phyloP scores from a whole-genome alignment of 148 eudicot species.

The Silene conica region DNA sequence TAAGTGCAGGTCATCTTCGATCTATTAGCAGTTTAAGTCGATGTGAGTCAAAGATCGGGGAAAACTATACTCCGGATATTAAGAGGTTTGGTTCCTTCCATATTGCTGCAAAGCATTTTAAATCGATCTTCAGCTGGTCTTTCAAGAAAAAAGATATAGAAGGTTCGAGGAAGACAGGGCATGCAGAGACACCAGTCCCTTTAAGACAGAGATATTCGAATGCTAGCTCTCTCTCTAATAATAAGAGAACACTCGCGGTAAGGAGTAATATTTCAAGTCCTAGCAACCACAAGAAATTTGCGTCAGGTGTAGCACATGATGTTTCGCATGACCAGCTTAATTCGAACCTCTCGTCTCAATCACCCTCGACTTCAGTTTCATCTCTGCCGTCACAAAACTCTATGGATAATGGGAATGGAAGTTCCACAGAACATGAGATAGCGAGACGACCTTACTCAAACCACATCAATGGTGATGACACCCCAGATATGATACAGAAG shows the following conservation, averaged over 20 bases:
- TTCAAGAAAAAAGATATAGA: slow-evolving; percentile 31
- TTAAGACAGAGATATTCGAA: slow-evolving; percentile 61
- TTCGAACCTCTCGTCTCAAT: slow-evolving; percentile 25
- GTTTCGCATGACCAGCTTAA: slow-evolving; percentile 51
- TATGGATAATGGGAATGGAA: slow-evolving; percentile 48
- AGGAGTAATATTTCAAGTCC: slow-evolving; percentile 87
- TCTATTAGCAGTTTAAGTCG: slow-evolving; percentile 35
- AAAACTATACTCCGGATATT: slow-evolving; percentile 10
- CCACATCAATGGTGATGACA: slow-evolving; percentile 23
- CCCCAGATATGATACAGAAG: slow-evolving; percentile 27
- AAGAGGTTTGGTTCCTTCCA: slow-evolving; percentile 38
- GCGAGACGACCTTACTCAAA: slow-evolving; percentile 33
- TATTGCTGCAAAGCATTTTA: slow-evolving; percentile 48
- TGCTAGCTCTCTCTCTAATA: slow-evolving; percentile 40
- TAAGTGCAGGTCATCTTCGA: slow-evolving; percentile 21
- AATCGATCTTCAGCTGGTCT: slow-evolving; percentile 66
- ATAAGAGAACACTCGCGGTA: slow-evolving; percentile 67
- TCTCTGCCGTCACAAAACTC: slow-evolving; percentile 51
- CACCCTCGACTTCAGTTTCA: slow-evolving; percentile 56
- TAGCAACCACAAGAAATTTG: slow-evolving; percentile 63
- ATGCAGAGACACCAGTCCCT: slow-evolving; percentile 45
- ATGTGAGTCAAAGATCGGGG: slow-evolving; percentile 32
- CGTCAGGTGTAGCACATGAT: slow-evolving; percentile 55
- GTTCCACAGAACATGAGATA: slow-evolving; percentile 31
- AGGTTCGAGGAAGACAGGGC: slow-evolving; percentile 34